phyloP scores from a whole-genome alignment of 2,329 filamentous ascomycete species.

The Botrytis galanthina region DNA sequence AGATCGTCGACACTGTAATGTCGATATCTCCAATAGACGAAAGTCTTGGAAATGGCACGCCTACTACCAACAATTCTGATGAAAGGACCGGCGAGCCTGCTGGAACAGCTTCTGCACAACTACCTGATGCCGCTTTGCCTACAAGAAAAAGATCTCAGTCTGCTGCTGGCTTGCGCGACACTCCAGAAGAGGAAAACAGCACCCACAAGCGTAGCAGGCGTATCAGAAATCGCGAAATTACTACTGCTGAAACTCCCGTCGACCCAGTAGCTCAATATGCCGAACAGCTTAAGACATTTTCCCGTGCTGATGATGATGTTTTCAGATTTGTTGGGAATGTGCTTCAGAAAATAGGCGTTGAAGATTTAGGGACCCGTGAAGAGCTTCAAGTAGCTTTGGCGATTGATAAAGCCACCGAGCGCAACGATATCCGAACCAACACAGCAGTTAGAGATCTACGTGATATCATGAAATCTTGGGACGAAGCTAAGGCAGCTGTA shows the following conservation, averaged over 20 bases:
- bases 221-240: conserved; percentile 58
- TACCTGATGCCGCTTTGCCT: conserved; percentile 32
- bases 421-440: conserved; percentile 29
- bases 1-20: conserved; percentile 32
- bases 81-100: conserved; percentile 27
- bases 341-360: conserved; percentile 34
- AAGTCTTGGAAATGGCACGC: conserved; percentile 23
- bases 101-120: conserved; percentile 29
- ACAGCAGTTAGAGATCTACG: conserved; percentile 40
- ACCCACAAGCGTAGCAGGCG: conserved; percentile 64
- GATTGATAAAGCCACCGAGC: conserved; percentile 23
- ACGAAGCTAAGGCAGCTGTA: conserved; percentile 40
- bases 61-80: conserved; percentile 25
- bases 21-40: conserved; percentile 31
- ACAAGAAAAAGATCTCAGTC: conserved; percentile 63
- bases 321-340: conserved; percentile 35
- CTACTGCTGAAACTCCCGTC: conserved; percentile 46
- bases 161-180: conserved; percentile 55
- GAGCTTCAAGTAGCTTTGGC: conserved; percentile 34
- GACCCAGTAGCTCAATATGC: conserved; percentile 54
- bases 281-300: conserved; percentile 48
- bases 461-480: conserved; percentile 41
- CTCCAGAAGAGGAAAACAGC: conserved; percentile 54
- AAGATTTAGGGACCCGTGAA: conserved; percentile 35
- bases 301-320: conserved; percentile 35